These are phyloP conservation scores for Lachnellula hyalina DNA, from an alignment of 2,329 filamentous ascomycete genomes.

Conservation along the genomic window DNA sequence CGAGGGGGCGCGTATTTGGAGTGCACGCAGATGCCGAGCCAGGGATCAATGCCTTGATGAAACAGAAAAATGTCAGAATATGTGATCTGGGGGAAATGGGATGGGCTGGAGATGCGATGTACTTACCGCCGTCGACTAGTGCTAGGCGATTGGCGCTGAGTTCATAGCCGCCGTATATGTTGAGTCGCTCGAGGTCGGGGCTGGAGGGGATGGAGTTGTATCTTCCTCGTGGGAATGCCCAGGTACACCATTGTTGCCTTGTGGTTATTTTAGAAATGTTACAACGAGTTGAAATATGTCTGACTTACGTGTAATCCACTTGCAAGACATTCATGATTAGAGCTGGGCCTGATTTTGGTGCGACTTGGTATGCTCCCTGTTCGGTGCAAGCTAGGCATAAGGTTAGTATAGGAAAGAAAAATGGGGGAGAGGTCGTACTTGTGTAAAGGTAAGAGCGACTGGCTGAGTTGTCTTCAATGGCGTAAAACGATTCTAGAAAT, in stretches of 20 bases:
- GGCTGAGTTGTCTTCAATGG: conserved; percentile 36
- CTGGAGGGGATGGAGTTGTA: conserved; percentile 40
- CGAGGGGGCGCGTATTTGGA: conserved; percentile 38
- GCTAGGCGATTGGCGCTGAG: conserved; percentile 43
- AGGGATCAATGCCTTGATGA: conserved; percentile 38
- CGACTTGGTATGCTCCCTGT: conserved; percentile 44
- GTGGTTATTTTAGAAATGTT: not conserved
- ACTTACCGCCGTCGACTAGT: conserved; percentile 44
- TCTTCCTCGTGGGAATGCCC: conserved; percentile 44
- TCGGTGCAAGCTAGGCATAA: conserved; percentile 37
- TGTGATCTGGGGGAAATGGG: not conserved
- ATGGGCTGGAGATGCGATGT: not conserved
- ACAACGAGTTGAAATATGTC: not conserved
- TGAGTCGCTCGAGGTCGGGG: conserved; percentile 39
- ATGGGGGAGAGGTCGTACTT: conserved; percentile 19
- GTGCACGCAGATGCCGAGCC: conserved; percentile 48
- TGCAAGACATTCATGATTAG: conserved; percentile 44
- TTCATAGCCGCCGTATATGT: conserved; percentile 43
- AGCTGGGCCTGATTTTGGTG: conserved; percentile 38
- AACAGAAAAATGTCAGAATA: too few relatives aligned
- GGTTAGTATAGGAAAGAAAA: not conserved
- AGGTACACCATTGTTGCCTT: conserved; percentile 45
- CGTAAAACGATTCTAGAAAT: conserved; percentile 38
- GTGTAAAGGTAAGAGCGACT: conserved; percentile 45
- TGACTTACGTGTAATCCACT: conserved; percentile 43